These are phyloP conservation scores for Smallanthus sonchifolius DNA, from an alignment of 129 eudicot species.

Conservation along the genomic window DNA sequence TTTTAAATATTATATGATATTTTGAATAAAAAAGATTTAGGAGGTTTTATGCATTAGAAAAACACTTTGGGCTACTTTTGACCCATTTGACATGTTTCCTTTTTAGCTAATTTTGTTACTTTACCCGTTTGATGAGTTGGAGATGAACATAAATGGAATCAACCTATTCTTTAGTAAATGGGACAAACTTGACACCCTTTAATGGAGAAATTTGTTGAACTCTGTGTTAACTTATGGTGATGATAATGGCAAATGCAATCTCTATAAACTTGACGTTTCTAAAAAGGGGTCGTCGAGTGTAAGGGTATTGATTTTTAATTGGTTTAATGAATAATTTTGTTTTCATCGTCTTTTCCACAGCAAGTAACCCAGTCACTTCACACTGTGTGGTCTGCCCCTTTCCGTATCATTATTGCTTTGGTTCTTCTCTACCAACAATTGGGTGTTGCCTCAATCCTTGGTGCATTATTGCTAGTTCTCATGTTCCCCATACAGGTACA, in stretches of 20 bases:
- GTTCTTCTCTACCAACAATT: constrained; percentile 81
- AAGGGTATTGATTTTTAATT: constrained; percentile 1
- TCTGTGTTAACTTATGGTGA: not conserved
- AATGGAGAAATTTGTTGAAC: not conserved
- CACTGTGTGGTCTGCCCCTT: constrained; percentile 91
- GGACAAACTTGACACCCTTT: not conserved
- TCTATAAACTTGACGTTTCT: not conserved
- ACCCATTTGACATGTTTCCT: not conserved
- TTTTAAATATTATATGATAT: not conserved
- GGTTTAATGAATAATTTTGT: constrained; percentile 4
- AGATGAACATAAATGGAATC: not conserved
- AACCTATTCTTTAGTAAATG: not conserved
- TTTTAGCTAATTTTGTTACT: not conserved
- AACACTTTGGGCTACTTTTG: not conserved
- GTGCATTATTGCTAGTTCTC: constrained; percentile 66
- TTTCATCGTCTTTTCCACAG: constrained; percentile 38
- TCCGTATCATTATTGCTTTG: constrained; percentile 77
- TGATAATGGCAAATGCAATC: not conserved
- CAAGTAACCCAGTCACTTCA: constrained; percentile 87
- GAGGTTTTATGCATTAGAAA: not conserved
- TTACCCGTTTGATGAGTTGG: not conserved
- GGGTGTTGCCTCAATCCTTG: constrained; percentile 90
- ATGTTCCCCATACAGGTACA: constrained; percentile 93
- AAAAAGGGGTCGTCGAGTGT: not conserved
- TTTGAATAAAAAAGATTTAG: not conserved